Evolutionary conservation across 495 filamentous ascomycete species (phyloP).

Genomic region (Penicillium atrosanguineum): DNA sequence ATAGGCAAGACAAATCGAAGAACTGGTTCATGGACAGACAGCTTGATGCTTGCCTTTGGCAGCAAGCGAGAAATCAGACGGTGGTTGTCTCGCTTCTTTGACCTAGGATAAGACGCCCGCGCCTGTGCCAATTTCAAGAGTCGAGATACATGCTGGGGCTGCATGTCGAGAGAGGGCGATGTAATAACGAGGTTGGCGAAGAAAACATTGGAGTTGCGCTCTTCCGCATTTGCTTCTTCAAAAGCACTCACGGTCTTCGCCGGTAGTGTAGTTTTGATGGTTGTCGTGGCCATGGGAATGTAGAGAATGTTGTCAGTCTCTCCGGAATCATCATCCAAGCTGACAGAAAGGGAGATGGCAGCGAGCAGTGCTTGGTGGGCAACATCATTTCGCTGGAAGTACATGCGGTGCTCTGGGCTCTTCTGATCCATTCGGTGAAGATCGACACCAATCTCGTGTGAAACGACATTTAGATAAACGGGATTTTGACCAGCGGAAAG

Average conservation of each 20-base stretch:
- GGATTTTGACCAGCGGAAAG: slow-evolving; percentile 63
- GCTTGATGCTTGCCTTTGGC: slow-evolving; percentile 91
- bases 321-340: slow-evolving; percentile 81
- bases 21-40: slow-evolving; percentile 95
- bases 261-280: slow-evolving; percentile 88
- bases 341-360: slow-evolving; percentile 86
- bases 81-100: slow-evolving; percentile 50
- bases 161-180: slow-evolving; percentile 92
- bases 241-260: slow-evolving; percentile 87
- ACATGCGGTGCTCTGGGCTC: slow-evolving; percentile 97
- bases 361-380: slow-evolving; percentile 94
- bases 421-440: slow-evolving; percentile 89
- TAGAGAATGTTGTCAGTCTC: slow-evolving; percentile 86
- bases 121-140: slow-evolving; percentile 70
- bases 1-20: slow-evolving; percentile 82
- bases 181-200: slow-evolving; percentile 96
- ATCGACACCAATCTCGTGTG: slow-evolving; percentile 94
- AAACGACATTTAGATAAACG: slow-evolving; percentile 79
- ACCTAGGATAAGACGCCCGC: slow-evolving; percentile 50
- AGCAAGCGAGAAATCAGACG: slow-evolving; percentile 84
- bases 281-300: slow-evolving; percentile 97
- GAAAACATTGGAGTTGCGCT: slow-evolving; percentile 92
- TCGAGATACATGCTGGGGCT: slow-evolving; percentile 87
- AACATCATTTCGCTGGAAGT: slow-evolving; percentile 89
- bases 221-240: slow-evolving; percentile 69